A percentile compares a stretch with the other conserved stretches of the same genome.
Conservation (phyloP, 495 filamentous ascomycete species). For the Aspergillus funiculosus region DNA sequence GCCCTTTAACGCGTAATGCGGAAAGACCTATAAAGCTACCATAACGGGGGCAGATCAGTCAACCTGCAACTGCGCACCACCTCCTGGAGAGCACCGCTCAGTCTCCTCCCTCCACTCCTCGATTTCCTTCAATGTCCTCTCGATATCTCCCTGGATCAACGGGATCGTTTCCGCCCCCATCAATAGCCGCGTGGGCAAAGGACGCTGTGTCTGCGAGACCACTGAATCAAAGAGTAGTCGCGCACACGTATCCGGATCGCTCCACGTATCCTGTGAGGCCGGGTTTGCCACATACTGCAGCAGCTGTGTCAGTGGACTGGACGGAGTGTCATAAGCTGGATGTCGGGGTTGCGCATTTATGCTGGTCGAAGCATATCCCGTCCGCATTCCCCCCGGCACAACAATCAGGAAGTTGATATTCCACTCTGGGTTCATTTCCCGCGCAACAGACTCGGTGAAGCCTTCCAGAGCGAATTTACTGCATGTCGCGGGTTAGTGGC, state of each 20-base stretch:
- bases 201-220: conserved; percentile 9
- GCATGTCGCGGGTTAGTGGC: background rate
- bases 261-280: conserved; percentile 15
- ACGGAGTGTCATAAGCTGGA: conserved; percentile 19
- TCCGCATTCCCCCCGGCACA: conserved; percentile 22
- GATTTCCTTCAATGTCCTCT: conserved; percentile 19
- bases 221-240: conserved; percentile 19
- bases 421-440: conserved; percentile 49
- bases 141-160: conserved; percentile 15
- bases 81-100: conserved; percentile 14
- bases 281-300: conserved; percentile 16
- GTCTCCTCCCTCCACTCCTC: conserved; percentile 21
- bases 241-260: conserved; percentile 23
- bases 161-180: conserved; percentile 22
- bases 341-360: conserved; percentile 15
- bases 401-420: conserved; percentile 24
- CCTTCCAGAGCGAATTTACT: conserved; percentile 53
- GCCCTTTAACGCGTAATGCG: no score
- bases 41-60: no score
- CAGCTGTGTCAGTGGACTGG: conserved; percentile 16
- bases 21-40: no score
- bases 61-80: background rate
- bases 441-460: conserved; percentile 48
- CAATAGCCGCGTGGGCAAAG: conserved; percentile 19
- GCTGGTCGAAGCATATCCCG: conserved; percentile 19